Percentiles rank a stretch among this genome's conserved stretches.
Conservation (phyloP, 257 asterid genomes). For the Verbena officinalis region DNA sequence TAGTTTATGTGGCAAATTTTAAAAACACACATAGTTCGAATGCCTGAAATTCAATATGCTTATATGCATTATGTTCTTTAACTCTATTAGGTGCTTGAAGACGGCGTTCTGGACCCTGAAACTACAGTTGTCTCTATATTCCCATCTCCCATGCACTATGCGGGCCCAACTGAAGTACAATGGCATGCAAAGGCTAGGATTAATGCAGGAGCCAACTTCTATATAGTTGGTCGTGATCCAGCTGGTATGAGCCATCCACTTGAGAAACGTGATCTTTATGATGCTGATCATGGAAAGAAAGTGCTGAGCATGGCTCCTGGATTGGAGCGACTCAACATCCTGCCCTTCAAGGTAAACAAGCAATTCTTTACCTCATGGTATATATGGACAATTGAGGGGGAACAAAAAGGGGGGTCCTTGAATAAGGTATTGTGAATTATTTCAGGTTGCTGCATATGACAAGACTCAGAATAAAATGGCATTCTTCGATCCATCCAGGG, state of each 20-base stretch:
- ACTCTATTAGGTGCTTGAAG: slow-evolving; percentile 61
- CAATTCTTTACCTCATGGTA: neutral
- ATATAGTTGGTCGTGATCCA: slow-evolving; percentile 77
- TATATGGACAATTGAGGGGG: neutral
- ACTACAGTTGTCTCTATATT: slow-evolving; percentile 78
- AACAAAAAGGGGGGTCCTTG: neutral
- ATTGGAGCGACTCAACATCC: slow-evolving; percentile 62
- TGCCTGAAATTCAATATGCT: neutral
- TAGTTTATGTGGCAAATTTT: neutral
- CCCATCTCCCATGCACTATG: slow-evolving; percentile 84
- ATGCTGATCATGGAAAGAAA: slow-evolving; percentile 80
- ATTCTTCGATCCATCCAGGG: slow-evolving; percentile 72
- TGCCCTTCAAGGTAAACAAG: slow-evolving; percentile 65
- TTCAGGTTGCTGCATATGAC: slow-evolving; percentile 81
- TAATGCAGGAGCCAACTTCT: slow-evolving; percentile 74
- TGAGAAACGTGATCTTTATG: slow-evolving; percentile 71
- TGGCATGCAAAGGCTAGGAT: slow-evolving; percentile 85
- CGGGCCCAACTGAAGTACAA: slow-evolving; percentile 82
- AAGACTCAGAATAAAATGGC: slow-evolving; percentile 67
- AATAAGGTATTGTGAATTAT: slow-evolving; percentile 3
- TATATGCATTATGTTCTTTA: neutral
- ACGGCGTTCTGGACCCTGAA: slow-evolving; percentile 72
- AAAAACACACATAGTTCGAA: neutral
- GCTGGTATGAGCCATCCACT: slow-evolving; percentile 82
- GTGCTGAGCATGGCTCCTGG: slow-evolving; percentile 84